phyloP scores from a whole-genome alignment of 352 stramenopile species.

The Pythium oligandrum region DNA sequence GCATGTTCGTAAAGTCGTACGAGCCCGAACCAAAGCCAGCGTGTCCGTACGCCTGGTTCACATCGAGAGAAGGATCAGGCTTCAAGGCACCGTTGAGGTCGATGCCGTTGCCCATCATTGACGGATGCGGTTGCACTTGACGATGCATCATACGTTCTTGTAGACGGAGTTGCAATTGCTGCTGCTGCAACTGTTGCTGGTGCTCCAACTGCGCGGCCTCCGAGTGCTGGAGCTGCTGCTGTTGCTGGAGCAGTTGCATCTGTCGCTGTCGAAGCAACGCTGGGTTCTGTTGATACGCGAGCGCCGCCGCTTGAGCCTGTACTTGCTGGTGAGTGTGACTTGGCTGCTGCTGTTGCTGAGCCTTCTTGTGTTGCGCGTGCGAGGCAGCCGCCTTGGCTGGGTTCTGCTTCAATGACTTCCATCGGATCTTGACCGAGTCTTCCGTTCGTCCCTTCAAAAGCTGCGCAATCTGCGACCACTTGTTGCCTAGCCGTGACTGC shows the following conservation, averaged over 20 bases:
- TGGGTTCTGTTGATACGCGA: conserved; percentile 53
- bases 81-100: conserved; percentile 13
- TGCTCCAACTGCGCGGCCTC: conserved; percentile 66
- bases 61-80: conserved; percentile 13
- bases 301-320: conserved; percentile 28
- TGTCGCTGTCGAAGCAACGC: conserved; percentile 65
- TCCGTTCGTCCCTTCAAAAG: conserved; percentile 88
- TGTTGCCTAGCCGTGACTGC: conserved; percentile 91
- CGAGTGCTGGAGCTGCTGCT: conserved; percentile 60
- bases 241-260: conserved; percentile 64
- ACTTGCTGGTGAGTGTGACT: conserved; percentile 11
- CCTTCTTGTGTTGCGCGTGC: conserved; percentile 76
- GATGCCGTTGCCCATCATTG: conserved; percentile 6
- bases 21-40: no score
- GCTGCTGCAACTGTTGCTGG: conserved; percentile 65
- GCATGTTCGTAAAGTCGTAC: no score
- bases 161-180: conserved; percentile 40
- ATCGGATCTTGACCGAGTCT: conserved; percentile 94
- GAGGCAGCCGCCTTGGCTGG: conserved; percentile 69
- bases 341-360: conserved; percentile 51
- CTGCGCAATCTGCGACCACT: conserved; percentile 96
- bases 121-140: conserved; percentile 15
- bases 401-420: conserved; percentile 87
- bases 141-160: conserved; percentile 24
- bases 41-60: no score